Base-by-base conservation (phyloP, 129 eudicot genomes). In the Escallonia rubra region DNA sequence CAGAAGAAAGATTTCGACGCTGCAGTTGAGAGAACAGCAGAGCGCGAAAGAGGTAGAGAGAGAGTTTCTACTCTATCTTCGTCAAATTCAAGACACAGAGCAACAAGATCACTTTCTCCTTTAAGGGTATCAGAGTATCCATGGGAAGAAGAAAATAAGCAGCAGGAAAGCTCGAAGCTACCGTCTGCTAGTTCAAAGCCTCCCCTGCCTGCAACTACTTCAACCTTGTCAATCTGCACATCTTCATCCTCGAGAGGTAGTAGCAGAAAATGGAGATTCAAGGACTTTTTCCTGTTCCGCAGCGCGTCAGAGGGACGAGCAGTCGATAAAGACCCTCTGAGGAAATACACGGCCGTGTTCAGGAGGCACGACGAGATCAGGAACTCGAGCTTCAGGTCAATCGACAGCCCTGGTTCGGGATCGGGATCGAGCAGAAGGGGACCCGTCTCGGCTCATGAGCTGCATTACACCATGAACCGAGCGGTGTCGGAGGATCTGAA, bases 301-400 rank as follows among this genome's bases (percentile, higher is more conserved):
- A 91, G 97, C 49, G 94, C 94, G 59, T 91, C 97, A 34, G 97
- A 91, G 43, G 97, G 97, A 13, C 74, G 96, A 46, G 90, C 97
- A 16, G 66, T 82, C 63, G 96, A 79, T 51, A 85, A 73, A 50
- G 93, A 91, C 54, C 94, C 96, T 12, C 65, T 85, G 38, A 91
- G 78, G 83, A 91, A 88, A 56, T 85, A 85, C 64, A 74, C 96
- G 0, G 59, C 85, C 0, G 51, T 64, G 8, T 70, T 81, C 55
- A 57, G 85, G 51, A 76, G 66, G 61, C 80, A 76, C 8, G 86
- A 85, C 7, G 84, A 78, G 46, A 46, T 80, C 44, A 82, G 70
- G 44, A 63, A 63, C 61, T 74, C 85, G 8, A 73, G 81, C 64
- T 63, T 59, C 3, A 63, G 82, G 51, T 23, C 71, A 14, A 10